A percentile compares a stretch with the other conserved stretches of the same genome.
Evolutionary conservation across 1,284 basidiomycete species (phyloP).

Genomic region (Grifola frondosa): DNA sequence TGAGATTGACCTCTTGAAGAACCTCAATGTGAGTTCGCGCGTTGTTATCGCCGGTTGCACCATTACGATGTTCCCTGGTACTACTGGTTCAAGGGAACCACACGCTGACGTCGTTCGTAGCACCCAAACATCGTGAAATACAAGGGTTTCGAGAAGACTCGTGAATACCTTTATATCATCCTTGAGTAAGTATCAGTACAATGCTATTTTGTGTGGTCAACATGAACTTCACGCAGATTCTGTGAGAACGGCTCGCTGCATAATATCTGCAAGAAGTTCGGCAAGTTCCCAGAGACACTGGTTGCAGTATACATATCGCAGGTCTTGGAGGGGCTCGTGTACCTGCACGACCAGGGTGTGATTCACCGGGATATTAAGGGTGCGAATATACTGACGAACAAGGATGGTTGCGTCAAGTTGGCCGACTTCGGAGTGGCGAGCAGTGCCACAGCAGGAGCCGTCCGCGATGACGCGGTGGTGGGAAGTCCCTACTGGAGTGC

Average conservation of each 20-base stretch:
- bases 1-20: conserved; percentile 97
- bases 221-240: conserved; percentile 71
- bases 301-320: conserved; percentile 97
- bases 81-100: no score
- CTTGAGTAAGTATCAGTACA: conserved; percentile 80
- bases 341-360: conserved; percentile 96
- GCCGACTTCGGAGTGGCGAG: conserved; percentile 93
- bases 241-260: conserved; percentile 98
- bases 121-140: conserved; percentile 98
- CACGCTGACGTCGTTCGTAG: conserved; percentile 36
- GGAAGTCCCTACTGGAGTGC: conserved; percentile 97
- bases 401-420: conserved; percentile 94
- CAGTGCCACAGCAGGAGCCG: conserved; percentile 67
- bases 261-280: conserved; percentile 94
- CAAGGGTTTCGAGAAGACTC: conserved; percentile 95
- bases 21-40: conserved; percentile 72
- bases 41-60: no score
- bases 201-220: no score
- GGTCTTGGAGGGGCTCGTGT: conserved; percentile 88
- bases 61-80: no score
- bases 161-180: conserved; percentile 94
- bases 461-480: conserved; percentile 86
- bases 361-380: conserved; percentile 99
- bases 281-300: conserved; percentile 95
- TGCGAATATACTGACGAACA: conserved; percentile 97